phyloP scores from a whole-genome alignment of 2,329 filamentous ascomycete species.

The Arthrobotrys conoides region DNA sequence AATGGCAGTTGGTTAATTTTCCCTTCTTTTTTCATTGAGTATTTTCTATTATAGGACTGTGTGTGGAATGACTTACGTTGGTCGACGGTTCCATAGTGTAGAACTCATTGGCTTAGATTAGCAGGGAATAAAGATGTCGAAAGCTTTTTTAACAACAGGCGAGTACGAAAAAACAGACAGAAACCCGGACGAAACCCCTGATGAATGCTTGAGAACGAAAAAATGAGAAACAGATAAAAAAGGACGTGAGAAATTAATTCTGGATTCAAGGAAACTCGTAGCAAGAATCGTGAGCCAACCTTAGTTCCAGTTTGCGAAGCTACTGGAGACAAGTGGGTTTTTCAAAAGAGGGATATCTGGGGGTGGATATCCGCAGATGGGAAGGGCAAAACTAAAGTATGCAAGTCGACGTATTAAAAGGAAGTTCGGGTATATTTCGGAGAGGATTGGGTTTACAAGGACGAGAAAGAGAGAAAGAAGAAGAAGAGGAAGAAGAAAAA shows the following conservation, averaged over 20 bases:
- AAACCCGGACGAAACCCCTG: slow-evolving; percentile 24
- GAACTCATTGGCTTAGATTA: slow-evolving; percentile 55
- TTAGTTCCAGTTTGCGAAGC: slow-evolving; percentile 18
- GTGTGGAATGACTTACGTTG: slow-evolving; percentile 35
- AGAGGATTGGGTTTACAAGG: not conserved
- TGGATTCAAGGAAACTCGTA: slow-evolving; percentile 32
- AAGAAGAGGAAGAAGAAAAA: not conserved
- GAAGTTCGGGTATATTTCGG: slow-evolving; percentile 27
- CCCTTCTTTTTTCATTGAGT: not conserved
- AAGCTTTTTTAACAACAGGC: slow-evolving; percentile 23
- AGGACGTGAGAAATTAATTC: slow-evolving; percentile 6
- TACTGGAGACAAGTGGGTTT: slow-evolving; percentile 16
- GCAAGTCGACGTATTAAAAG: slow-evolving; percentile 15
- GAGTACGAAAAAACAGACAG: slow-evolving; percentile 18
- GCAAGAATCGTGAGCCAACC: slow-evolving; percentile 11
- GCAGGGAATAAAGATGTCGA: slow-evolving; percentile 15
- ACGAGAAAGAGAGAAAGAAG: not conserved
- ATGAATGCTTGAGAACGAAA: slow-evolving; percentile 29
- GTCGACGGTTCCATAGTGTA: slow-evolving; percentile 58
- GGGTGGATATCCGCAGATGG: slow-evolving; percentile 10
- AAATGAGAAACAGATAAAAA: not conserved
- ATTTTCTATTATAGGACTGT: not conserved
- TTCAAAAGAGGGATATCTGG: not conserved
- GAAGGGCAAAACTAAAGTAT: slow-evolving; percentile 6
- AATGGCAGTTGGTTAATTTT: slow-evolving; percentile 10